phyloP scores from a whole-genome alignment of 1,284 basidiomycete genomes.

The Trichosporon sp. region DNA sequence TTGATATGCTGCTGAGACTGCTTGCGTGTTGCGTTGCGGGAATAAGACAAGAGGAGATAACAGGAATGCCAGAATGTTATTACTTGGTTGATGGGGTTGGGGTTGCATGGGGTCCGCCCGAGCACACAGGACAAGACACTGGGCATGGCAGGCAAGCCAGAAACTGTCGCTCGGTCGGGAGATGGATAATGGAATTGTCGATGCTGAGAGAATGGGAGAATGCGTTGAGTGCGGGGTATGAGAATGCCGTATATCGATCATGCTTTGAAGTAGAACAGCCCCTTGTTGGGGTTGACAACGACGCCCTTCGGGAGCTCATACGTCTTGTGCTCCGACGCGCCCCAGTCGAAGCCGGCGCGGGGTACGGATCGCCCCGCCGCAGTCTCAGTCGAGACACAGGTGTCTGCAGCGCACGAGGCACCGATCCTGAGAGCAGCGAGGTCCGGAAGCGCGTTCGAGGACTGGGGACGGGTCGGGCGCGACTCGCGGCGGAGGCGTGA shows the following conservation, averaged over 20 bases:
- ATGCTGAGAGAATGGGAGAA: not conserved
- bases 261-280: slow-evolving; percentile 45
- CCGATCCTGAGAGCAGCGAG: slow-evolving; percentile 22
- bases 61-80: not conserved
- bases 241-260: slow-evolving; percentile 2
- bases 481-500: slow-evolving; percentile 3
- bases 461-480: not conserved
- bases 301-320: slow-evolving; percentile 40
- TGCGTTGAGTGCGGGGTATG: not conserved
- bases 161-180: not conserved
- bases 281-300: slow-evolving; percentile 39
- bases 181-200: not conserved
- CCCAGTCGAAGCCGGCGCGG: slow-evolving; percentile 39
- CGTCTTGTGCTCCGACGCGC: slow-evolving; percentile 28
- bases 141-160: too few relatives aligned
- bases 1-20: not conserved
- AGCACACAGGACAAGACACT: not conserved
- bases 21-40: not conserved
- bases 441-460: slow-evolving; percentile 21
- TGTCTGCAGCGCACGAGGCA: slow-evolving; percentile 7
- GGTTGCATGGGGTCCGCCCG: not conserved
- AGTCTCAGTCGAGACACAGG: slow-evolving; percentile 12
- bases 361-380: slow-evolving; percentile 18
- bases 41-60: not conserved
- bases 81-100: not conserved